Base-by-base conservation (phyloP, 2,329 filamentous ascomycete genomes). In the Penicillium sp. region DNA sequence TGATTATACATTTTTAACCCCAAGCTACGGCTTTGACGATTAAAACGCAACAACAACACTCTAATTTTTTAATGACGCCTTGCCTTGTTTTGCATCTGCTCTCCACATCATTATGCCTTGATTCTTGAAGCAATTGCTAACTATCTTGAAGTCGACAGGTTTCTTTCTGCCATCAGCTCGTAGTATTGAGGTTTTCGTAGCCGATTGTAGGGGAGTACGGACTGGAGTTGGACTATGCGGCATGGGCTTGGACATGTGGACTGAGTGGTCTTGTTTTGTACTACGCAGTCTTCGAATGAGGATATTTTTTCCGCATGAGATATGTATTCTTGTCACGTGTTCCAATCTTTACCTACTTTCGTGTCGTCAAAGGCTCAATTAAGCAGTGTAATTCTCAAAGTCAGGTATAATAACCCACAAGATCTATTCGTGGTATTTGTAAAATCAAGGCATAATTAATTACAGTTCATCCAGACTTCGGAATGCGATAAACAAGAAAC, bases 1-100 rank as follows among this genome's bases (percentile, higher is more conserved):
- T 77, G 80, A 84, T 83, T 77, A 83, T 69, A 70, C 52, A 67
- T 82, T 82, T 84, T 84, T 83, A 84, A 83, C 80, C 73, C 80
- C 74, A 74, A 82, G 67, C 64, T 58, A 57, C 52, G 53, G 61
- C 74, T 47, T 69, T 82, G 80, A 80, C 71, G 78, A 81, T 67
- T 57, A 69, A 77, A 74, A 73, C 57, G 74, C 76, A 81, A 80
- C 79, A 80, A 78, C 74, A 78, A 79, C 74, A 83, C 79, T 84
- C 79, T 84, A 83, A 83, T 84, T 84, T 84, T 83, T 84, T 82
- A 68, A 78, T 82, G 80, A 84, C 69, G 64, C 66, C 65, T 49
- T 49, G 38, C 43, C 46, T 40, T 47, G 40, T 40, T 38, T 46
- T 43, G 42, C 29, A 38, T 34, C 49, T 54, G 38, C 32, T 43